Base-by-base conservation (phyloP, 2,329 filamentous ascomycete genomes). In the Phaeosphaeriaceae sp. region DNA sequence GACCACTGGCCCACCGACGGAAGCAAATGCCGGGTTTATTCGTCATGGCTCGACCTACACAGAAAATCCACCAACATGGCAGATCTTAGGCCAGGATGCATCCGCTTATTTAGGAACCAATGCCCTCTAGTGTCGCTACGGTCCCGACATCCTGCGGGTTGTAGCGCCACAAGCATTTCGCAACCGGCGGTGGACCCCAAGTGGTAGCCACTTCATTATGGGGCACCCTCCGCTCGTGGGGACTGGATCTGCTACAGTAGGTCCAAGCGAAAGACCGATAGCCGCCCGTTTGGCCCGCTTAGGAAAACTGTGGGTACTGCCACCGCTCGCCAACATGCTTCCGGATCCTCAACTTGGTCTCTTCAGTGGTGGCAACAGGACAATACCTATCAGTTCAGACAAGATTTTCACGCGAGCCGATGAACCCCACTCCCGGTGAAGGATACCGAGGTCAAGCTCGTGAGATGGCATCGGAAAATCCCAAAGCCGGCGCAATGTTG, bases 201-300 rank as follows among this genome's bases (percentile, higher is more conserved):
- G 38, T 12, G 33, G 51, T 51, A 41, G 53, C 35, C 49, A 46
- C 57, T 59, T 57, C 52, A 56, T 44, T 56, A 38, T 56, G 58
- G 58, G 46, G 43, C 41, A 17, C 4, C n/a, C 45, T 52, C 58
- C 58, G 58, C 38, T 47, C 39, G 47, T 42, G 48, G 32, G 48
- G 39, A 61, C 52, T 59, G 55, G 55, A 20, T 42, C 7, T 30
- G 15, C 26, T 32, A 41, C 15, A 6, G 39, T 17, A 29, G 40
- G 30, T 41, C 41, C 49, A 44, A 16, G 21, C 50, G 29, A 39
- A 39, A 40, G 45, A 37, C 46, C 50, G 48, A 49, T 37, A 46
- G 26, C 42, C 42, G 47, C 48, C 48, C 42, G 42, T 46, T 51
- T n/a, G n/a, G 38, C 30, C 13, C 42, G 18, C 28, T n/a, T 33